Base-by-base conservation (phyloP, 106 monocot genomes). In the Apostasia ramifera region DNA sequence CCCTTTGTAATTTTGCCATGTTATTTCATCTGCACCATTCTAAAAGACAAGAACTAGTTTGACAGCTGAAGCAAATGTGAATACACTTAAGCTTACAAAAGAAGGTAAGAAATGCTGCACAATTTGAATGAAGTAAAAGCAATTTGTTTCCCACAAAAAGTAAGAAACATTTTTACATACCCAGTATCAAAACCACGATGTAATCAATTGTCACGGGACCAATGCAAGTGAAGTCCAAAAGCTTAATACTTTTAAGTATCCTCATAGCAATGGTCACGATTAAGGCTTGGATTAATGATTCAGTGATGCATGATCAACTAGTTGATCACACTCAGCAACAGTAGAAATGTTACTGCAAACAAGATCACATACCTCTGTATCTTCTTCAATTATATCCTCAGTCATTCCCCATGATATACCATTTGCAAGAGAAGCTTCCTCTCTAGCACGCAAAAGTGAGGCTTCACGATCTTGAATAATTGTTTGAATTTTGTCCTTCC, bases 391-490 rank as follows among this genome's bases (percentile, higher is more conserved):
- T 69, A 92, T 92, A 87, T 97, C 97, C 50, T 97, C 92, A 56
- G 67, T 57, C 79, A 97, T 89, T 44, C 97, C 97, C 97, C 97
- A 97, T 52, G 97, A 97, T 57, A 92, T 83, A 67, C 97, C 97
- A 78, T 97, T 81, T 43, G 83, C 84, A 46, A 92, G 71, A 62
- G 89, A 89, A 75, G 89, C 86, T 76, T 84, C 84, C 61, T 48
- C 69, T 83, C 59, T 92, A 70, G 97, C 92, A 74, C 97, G 92
- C 64, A 71, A 63, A 77, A 97, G 89, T 59, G 97, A 97, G 51
- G 86, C 97, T 72, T 92, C 89, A 63, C 97, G 89, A 82, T 97
- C 97, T 71, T 77, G 6, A 69, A 83, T 70, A 59, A 86, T 84
- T 68, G 84, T 79, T 26, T 52, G 80, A 58, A 79, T 51, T 69